Evolutionary conservation across 2,329 filamentous ascomycete species (phyloP).

Genomic region (Ophiosphaerella herpotricha): DNA sequence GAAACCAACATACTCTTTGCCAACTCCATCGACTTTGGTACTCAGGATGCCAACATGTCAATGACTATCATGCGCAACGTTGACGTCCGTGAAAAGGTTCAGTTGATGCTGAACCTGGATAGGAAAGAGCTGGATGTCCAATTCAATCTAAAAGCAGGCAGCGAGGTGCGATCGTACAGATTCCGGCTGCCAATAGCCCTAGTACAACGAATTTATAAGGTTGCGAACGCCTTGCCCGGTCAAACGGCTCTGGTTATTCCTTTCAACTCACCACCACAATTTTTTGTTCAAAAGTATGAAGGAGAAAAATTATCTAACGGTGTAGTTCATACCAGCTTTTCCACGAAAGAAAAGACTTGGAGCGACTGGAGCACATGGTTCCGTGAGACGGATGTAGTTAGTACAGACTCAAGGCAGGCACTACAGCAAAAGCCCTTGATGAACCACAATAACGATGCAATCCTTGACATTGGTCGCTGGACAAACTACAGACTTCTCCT

Average conservation of each 20-base stretch:
- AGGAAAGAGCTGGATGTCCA: conserved; percentile 51
- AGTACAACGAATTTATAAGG: conserved; percentile 47
- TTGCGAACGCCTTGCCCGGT: conserved; percentile 7
- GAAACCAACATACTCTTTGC: conserved; percentile 41
- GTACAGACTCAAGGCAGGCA: conserved; percentile 35
- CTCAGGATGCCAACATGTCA: conserved; percentile 56
- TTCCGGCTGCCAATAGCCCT: conserved; percentile 54
- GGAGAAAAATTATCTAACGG: conserved; percentile 11
- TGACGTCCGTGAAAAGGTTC: conserved; percentile 27
- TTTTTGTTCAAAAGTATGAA: conserved; percentile 44
- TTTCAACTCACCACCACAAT: conserved; percentile 48
- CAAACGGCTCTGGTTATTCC: conserved; percentile 38
- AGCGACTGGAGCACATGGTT: conserved; percentile 63
- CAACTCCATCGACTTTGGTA: conserved; percentile 64
- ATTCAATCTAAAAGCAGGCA: conserved; percentile 45
- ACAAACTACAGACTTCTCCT: conserved; percentile 62
- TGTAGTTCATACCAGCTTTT: conserved; percentile 13
- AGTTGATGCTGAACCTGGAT: conserved; percentile 50
- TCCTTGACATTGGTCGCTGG: conserved; percentile 70
- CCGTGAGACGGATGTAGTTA: conserved; percentile 67
- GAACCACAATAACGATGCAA: conserved; percentile 51
- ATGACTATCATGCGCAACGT: conserved; percentile 65
- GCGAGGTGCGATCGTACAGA: conserved; percentile 37
- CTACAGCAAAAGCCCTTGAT: conserved; percentile 28
- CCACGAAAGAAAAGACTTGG: conserved; percentile 52